phyloP scores from a whole-genome alignment of 352 stramenopile genomes.

The Thalassiosira mediterranea region DNA sequence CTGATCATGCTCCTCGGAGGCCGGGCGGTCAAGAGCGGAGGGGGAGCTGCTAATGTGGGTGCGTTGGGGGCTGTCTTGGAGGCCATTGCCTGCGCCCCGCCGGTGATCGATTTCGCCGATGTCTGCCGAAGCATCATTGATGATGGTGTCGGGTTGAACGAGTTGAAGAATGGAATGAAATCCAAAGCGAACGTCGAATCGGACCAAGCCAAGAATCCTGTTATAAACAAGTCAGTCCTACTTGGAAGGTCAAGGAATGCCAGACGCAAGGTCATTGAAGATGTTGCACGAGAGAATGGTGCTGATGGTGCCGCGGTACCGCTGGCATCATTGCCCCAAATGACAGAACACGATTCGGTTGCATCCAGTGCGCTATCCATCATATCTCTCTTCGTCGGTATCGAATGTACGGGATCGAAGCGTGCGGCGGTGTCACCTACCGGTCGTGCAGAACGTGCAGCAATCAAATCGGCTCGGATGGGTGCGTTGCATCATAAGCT shows the following conservation, averaged over 20 bases:
- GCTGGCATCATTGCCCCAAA: slow-evolving; percentile 14
- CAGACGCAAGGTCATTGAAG: no score
- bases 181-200: no score
- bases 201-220: no score
- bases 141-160: slow-evolving; percentile 3
- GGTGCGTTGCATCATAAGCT: no score
- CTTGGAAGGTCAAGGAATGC: no score
- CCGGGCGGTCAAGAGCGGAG: not conserved
- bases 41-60: slow-evolving; percentile 2
- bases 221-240: no score
- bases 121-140: slow-evolving; percentile 28
- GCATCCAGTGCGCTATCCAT: slow-evolving; percentile 42
- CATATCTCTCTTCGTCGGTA: slow-evolving; percentile 36
- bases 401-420: slow-evolving; percentile 21
- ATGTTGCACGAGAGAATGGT: not conserved
- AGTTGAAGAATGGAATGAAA: not conserved
- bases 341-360: slow-evolving; percentile 27
- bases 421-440: slow-evolving; percentile 3
- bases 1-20: slow-evolving; percentile 31
- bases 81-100: slow-evolving; percentile 34
- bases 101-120: slow-evolving; percentile 6
- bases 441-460: slow-evolving; percentile 3
- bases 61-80: slow-evolving; percentile 20
- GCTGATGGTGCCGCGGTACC: not conserved
- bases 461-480: slow-evolving; percentile 26